Conservation (phyloP, 2,329 filamentous ascomycete species). For the Cladosporium halotolerans region DNA sequence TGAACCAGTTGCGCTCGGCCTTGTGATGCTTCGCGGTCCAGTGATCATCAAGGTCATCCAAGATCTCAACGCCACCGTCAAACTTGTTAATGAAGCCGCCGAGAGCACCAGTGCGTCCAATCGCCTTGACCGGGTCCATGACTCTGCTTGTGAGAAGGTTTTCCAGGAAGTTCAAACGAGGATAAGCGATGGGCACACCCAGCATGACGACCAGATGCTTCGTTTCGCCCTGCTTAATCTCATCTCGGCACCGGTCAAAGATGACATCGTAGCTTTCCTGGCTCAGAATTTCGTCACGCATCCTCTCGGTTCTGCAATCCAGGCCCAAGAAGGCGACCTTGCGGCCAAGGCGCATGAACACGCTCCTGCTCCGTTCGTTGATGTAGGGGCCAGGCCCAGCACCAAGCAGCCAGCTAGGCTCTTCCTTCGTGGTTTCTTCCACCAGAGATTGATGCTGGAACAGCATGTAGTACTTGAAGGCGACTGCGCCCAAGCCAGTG, state of each 20-base stretch:
- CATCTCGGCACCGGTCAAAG: constrained; percentile 75
- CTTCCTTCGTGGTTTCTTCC: constrained; percentile 71
- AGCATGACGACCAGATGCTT: constrained; percentile 86
- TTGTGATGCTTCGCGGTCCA: constrained; percentile 98
- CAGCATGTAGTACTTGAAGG: constrained; percentile 98
- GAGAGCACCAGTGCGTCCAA: constrained; percentile 75
- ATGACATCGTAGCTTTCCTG: constrained; percentile 79
- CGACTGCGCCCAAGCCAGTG: constrained; percentile 78
- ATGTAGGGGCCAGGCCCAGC: constrained; percentile 81
- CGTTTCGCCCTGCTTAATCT: constrained; percentile 75
- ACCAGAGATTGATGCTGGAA: constrained; percentile 92
- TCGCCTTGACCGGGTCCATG: constrained; percentile 82
- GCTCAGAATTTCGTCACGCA: constrained; percentile 71
- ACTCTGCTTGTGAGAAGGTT: constrained; percentile 71
- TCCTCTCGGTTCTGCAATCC: constrained; percentile 87
- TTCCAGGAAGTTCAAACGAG: constrained; percentile 51
- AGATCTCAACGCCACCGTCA: constrained; percentile 83
- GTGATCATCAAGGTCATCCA: constrained; percentile 90
- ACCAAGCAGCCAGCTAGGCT: constrained; percentile 89
- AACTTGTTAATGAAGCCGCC: constrained; percentile 79
- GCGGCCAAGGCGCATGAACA: constrained; percentile 78
- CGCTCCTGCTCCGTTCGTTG: constrained; percentile 71
- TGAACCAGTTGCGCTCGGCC: constrained; percentile 73
- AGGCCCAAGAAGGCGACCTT: constrained; percentile 77
- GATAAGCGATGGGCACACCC: constrained; percentile 57